These are phyloP conservation scores for Otatea glauca DNA, from an alignment of 176 grass and related monocot genomes.

Conservation along the genomic window DNA sequence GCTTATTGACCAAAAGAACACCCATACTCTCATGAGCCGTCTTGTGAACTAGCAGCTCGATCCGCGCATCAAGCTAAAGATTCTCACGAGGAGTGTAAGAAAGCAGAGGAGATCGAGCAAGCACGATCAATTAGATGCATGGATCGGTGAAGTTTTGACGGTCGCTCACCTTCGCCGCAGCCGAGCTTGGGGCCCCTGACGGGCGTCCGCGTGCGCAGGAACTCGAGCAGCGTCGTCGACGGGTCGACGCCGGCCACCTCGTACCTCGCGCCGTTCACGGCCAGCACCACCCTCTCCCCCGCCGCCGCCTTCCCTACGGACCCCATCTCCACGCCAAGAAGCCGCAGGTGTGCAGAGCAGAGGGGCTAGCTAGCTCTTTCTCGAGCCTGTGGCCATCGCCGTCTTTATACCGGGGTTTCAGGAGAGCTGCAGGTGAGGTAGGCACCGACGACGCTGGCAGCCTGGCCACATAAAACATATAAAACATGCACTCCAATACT, in stretches of 20 bases:
- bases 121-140: background rate
- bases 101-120: background rate
- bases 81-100: background rate
- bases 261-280: conserved; percentile 70
- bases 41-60: background rate
- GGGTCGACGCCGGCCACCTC: conserved; percentile 54
- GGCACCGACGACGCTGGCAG: background rate
- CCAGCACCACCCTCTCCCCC: conserved; percentile 49
- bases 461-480: background rate
- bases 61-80: background rate
- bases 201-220: conserved; percentile 63
- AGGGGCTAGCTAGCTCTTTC: background rate
- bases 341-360: background rate
- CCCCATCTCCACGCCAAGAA: conserved; percentile 10
- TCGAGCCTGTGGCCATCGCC: background rate
- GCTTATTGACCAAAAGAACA: background rate
- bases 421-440: background rate
- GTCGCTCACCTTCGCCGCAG: conserved; percentile 65
- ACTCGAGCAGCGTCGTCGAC: conserved; percentile 79
- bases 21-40: background rate
- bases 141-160: background rate
- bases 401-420: background rate
- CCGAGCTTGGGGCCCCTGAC: conserved; percentile 79
- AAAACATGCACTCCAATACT: background rate
- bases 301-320: background rate